Conservation (phyloP, 1,284 basidiomycete species). For the Leccinum pachyderme region DNA sequence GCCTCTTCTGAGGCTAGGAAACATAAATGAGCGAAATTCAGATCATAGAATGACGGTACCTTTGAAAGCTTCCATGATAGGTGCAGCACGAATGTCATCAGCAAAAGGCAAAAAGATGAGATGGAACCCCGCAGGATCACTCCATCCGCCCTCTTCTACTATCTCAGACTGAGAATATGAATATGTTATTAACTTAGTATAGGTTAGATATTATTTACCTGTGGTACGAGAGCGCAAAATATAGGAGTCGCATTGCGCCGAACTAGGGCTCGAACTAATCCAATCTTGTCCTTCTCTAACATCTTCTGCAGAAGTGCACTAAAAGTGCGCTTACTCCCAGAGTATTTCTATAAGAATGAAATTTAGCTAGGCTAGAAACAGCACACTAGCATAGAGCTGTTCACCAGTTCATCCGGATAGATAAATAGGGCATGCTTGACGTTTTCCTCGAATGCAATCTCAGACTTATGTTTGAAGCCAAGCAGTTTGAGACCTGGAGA, state of each 20-base stretch:
- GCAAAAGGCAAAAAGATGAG: slow-evolving; percentile 89
- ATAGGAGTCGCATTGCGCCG: slow-evolving; percentile 74
- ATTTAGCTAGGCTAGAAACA: not conserved
- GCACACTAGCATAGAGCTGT: slow-evolving; percentile 14
- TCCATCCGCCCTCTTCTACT: slow-evolving; percentile 70
- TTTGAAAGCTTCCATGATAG: slow-evolving; percentile 54
- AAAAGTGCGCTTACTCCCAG: slow-evolving; percentile 91
- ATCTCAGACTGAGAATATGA: slow-evolving; percentile 59
- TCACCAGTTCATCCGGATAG: slow-evolving; percentile 87
- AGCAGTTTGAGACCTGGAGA: slow-evolving; percentile 77
- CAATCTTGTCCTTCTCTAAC: slow-evolving; percentile 81
- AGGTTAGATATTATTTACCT: slow-evolving; percentile 46
- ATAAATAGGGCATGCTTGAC: slow-evolving; percentile 91
- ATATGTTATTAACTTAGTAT: not conserved
- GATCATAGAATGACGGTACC: slow-evolving; percentile 37
- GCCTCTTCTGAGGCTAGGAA: slow-evolving; percentile 64
- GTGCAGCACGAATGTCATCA: slow-evolving; percentile 87
- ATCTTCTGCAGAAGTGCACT: slow-evolving; percentile 84
- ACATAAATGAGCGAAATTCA: not conserved
- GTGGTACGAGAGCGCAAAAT: slow-evolving; percentile 87
- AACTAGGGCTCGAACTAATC: slow-evolving; percentile 70
- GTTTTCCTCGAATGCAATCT: slow-evolving; percentile 83
- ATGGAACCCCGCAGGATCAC: slow-evolving; percentile 89
- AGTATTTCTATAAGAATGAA: slow-evolving; percentile 55
- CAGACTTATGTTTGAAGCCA: slow-evolving; percentile 81